Evolutionary conservation across 2,329 filamentous ascomycete genomes (phyloP).

Genomic region (Claviceps paspali): DNA sequence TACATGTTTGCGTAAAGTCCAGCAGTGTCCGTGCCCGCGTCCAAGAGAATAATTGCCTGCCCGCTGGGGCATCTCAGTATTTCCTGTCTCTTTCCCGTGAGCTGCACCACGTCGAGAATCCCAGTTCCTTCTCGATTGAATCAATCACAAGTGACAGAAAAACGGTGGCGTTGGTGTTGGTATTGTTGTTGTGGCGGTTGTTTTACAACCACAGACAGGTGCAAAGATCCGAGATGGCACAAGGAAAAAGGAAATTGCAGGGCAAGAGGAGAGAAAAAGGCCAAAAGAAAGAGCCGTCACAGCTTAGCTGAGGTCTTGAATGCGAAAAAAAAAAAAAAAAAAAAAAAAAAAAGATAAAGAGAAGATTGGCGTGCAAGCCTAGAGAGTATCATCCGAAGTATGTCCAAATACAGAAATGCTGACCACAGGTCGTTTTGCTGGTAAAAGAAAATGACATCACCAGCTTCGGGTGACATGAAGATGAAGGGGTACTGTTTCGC

Average conservation of each 20-base stretch:
- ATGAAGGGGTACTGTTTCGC: background rate
- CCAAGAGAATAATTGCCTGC: background rate
- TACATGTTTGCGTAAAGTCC: conserved; percentile 3
- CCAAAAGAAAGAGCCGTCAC: conserved; percentile 11
- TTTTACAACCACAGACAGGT: conserved; percentile 7
- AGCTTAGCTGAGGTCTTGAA: conserved; percentile 19
- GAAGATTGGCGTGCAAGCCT: conserved; percentile 8
- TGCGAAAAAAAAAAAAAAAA: conserved; percentile 16
- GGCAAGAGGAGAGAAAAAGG: conserved; percentile 10
- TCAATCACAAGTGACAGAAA: background rate
- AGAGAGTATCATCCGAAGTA: conserved; percentile 17
- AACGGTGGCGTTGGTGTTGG: background rate
- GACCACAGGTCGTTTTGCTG: conserved; percentile 14
- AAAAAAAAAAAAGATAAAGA: conserved; percentile 14
- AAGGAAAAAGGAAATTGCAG: conserved; percentile 9
- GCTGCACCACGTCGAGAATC: background rate
- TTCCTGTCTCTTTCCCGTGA: background rate
- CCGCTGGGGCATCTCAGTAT: background rate
- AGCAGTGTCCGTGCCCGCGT: background rate
- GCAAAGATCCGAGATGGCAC: background rate
- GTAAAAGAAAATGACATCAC: conserved; percentile 5
- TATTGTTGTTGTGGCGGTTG: conserved; percentile 14
- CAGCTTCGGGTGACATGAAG: background rate
- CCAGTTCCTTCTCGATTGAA: conserved; percentile 4
- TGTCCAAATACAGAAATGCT: conserved; percentile 15